These are phyloP conservation scores for Beauveria medogensis DNA, from an alignment of 2,329 filamentous ascomycete species.

Conservation along the genomic window DNA sequence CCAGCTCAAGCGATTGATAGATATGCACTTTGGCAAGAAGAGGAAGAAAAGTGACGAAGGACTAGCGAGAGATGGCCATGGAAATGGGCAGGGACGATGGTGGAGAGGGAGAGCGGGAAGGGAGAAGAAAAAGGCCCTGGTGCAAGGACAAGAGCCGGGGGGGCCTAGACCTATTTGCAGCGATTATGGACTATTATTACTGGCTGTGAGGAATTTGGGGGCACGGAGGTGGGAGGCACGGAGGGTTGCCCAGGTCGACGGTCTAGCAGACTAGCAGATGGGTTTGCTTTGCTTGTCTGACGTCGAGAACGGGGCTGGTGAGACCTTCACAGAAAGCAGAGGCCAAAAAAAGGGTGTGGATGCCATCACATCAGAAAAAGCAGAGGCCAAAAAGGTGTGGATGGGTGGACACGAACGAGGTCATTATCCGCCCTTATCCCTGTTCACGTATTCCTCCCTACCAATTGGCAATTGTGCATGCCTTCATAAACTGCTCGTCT, in stretches of 20 bases:
- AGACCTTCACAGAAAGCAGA: not conserved
- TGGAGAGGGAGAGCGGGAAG: not conserved
- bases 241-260: too few species aligned
- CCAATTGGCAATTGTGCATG: not conserved
- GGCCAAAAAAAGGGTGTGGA: not conserved
- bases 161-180: not conserved
- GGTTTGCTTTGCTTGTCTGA: not conserved
- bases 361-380: not conserved
- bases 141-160: not conserved
- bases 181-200: not conserved
- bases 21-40: not conserved
- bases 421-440: not conserved
- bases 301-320: not conserved
- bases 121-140: not conserved
- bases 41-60: not conserved
- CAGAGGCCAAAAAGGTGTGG: not conserved
- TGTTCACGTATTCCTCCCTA: not conserved
- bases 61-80: not conserved
- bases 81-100: constrained; percentile 6
- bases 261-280: not conserved
- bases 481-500: not conserved
- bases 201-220: not conserved
- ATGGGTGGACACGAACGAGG: not conserved
- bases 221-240: not conserved
- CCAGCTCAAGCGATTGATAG: constrained; percentile 1